Base-by-base conservation (phyloP, 2,329 filamentous ascomycete genomes). In the Nigrospora sphaerica region DNA sequence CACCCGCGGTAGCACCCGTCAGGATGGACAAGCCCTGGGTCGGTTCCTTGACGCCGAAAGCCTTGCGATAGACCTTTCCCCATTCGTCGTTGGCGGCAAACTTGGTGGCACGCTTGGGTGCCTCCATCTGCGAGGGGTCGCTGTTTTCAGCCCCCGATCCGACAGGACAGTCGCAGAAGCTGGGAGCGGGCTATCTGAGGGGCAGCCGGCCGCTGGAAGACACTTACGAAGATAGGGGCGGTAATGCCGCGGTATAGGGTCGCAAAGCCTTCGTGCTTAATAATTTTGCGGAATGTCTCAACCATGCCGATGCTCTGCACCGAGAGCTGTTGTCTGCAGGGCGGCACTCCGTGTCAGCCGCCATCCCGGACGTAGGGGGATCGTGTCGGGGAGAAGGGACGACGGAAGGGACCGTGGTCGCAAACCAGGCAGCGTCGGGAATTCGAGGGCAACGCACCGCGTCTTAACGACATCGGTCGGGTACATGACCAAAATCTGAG, bases 21-120 rank as follows among this genome's bases (percentile, higher is more conserved):
- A 98, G 80, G 54, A 96, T 81, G 19, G 93, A 95, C 49, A 98
- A 81, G 2, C 82, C 80, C 72, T 98, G 93, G 62, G 80, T 97
- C 84, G 95, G 93, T 73, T 95, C 88, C 47, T 81, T 69, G 46
- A 86, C 77, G 55, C 88, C 89, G 64, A 98, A 97, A 43, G 86
- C 66, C 57, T 86, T 85, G 64, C 90, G 87, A 76, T 95, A 98
- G 70, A 96, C 80, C 70, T 90, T 83, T 60, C 93, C 93, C 93
- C 93, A 98, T 67, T 92, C 88, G 67, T 98, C 93, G 71, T 98
- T 98, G 71, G 93, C 93, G 40, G 93, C 92, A 70, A 98, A 98
- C 71, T 98, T 98, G 74, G 89, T 97, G 38, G 92, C 92, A 72
- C 90, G 83, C 81, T 69, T 50, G 56, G 88, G 85, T 47, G 91